phyloP scores from a whole-genome alignment of 495 filamentous ascomycete species.

The Amniculicola lignicola region DNA sequence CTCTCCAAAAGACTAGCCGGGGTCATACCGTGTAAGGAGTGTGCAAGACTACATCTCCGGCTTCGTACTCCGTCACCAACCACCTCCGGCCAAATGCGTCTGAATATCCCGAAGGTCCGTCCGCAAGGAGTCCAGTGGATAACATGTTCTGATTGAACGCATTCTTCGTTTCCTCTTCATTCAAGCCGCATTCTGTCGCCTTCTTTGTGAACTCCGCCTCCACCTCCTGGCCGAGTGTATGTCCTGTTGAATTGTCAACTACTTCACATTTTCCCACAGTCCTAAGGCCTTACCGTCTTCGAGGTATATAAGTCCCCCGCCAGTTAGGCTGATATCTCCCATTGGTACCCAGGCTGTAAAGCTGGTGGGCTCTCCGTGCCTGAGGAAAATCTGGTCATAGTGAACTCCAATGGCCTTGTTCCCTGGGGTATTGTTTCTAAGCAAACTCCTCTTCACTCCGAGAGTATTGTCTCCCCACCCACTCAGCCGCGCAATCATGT shows the following conservation, averaged over 20 bases:
- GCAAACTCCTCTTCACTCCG: slow-evolving; percentile 28
- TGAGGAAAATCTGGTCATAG: slow-evolving; percentile 66
- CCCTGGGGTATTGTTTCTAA: slow-evolving; percentile 59
- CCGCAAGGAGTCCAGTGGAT: slow-evolving; percentile 33
- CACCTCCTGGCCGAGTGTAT: slow-evolving; percentile 30
- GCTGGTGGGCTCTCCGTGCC: slow-evolving; percentile 54
- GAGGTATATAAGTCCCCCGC: slow-evolving; percentile 62
- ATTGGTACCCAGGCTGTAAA: slow-evolving; percentile 66
- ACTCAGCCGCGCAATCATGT: slow-evolving; percentile 53
- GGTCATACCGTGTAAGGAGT: slow-evolving; percentile 25
- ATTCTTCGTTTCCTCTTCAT: slow-evolving; percentile 31
- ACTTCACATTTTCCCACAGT: background rate
- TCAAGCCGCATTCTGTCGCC: slow-evolving; percentile 28
- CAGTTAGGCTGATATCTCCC: slow-evolving; percentile 55
- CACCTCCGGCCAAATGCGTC: slow-evolving; percentile 28
- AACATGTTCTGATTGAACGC: slow-evolving; percentile 40
- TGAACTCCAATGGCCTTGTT: slow-evolving; percentile 61
- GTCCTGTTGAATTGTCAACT: slow-evolving; percentile 1
- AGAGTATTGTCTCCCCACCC: slow-evolving; percentile 56
- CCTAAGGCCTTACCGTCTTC: slow-evolving; percentile 42
- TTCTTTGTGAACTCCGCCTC: slow-evolving; percentile 34
- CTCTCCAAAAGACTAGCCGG: background rate
- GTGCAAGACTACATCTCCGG: slow-evolving; percentile 37
- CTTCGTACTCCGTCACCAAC: slow-evolving; percentile 36
- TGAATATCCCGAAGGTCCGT: slow-evolving; percentile 28